These are phyloP conservation scores for Sporothrix inflata DNA, from an alignment of 2,329 filamentous ascomycete genomes.

Conservation along the genomic window DNA sequence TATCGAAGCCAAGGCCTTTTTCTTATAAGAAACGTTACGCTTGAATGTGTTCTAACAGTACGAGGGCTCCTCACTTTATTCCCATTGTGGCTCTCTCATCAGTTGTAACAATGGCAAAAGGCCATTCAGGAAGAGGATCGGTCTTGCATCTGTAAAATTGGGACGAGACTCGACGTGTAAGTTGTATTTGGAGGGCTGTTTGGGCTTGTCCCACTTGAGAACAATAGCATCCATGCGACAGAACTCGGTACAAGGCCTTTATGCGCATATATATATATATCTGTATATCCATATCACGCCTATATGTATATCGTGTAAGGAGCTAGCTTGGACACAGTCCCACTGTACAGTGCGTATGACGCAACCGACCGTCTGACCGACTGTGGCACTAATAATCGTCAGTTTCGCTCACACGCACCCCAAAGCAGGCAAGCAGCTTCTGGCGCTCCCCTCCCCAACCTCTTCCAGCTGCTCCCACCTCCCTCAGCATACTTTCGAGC, in stretches of 20 bases:
- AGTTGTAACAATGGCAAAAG: neutral
- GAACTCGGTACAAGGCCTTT: neutral
- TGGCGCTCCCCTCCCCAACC: neutral
- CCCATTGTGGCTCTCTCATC: neutral
- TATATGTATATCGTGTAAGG: neutral
- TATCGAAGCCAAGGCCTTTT: neutral
- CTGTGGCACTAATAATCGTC: neutral
- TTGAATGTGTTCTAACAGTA: neutral
- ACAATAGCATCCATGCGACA: neutral
- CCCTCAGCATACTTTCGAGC: neutral
- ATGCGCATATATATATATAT: neutral
- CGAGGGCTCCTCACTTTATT: too few relatives aligned
- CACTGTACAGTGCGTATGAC: slow-evolving; percentile 9
- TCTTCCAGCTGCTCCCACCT: neutral
- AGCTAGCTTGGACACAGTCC: neutral
- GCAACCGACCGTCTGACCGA: neutral
- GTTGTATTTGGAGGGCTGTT: neutral
- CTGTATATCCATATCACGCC: too few relatives aligned
- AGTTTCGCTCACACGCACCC: neutral
- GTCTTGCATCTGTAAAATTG: neutral
- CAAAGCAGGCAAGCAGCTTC: slow-evolving; percentile 19
- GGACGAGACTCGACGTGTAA: slow-evolving; percentile 4
- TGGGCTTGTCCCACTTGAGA: neutral
- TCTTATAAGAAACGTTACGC: neutral
- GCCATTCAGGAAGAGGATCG: neutral